Evolutionary conservation across 257 asterid genomes (phyloP), one percentile per base, ranked within the genome.

Genomic region (Primulina huaijiensis): DNA sequence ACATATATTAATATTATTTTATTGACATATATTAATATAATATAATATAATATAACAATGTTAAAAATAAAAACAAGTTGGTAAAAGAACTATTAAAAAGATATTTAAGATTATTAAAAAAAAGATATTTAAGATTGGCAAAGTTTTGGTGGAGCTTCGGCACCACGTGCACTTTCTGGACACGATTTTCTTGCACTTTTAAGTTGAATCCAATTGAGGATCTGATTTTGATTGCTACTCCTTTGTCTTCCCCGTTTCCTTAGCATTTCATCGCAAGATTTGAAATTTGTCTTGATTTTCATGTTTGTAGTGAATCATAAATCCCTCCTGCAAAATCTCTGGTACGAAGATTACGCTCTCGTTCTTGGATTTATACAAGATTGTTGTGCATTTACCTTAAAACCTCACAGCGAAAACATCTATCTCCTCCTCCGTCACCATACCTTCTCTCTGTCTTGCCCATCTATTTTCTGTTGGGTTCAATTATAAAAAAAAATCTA

Each of bases 131-230:
- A 33, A 5, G 6, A 37, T 37, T 37, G 8, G 11, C 4, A 40
- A 40, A 11, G 40, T 7, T 40, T 40, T 4, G 50, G 50, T 40
- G 50, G 50, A 40, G 50, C 23, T 50, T 55, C 66, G 83, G 75
- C 81, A 69, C 63, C 67, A 75, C 66, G n/a, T 69, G 75, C 74
- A 65, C 75, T 75, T 37, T 59, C 43, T 21, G 77, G 83, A 81
- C 78, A 71, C 59, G 84, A 72, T 76, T 78, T 82, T 23, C 68
- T 70, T 75, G 75, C 81, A 71, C 67, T 70, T 63, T 68, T 2
- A 58, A 30, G 77, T 69, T 62, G 69, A 70, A 63, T 64, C 52
- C 64, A 23, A n/a, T 69, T 30, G 16, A 61, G 64, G 74, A 70
- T 69, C 65, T 71, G 33, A 37, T 62, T 67, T 58, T 64, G 67